These are phyloP conservation scores for Boletus rubroflammeus DNA, from an alignment of 768 basidiomycete genomes.

Conservation along the genomic window DNA sequence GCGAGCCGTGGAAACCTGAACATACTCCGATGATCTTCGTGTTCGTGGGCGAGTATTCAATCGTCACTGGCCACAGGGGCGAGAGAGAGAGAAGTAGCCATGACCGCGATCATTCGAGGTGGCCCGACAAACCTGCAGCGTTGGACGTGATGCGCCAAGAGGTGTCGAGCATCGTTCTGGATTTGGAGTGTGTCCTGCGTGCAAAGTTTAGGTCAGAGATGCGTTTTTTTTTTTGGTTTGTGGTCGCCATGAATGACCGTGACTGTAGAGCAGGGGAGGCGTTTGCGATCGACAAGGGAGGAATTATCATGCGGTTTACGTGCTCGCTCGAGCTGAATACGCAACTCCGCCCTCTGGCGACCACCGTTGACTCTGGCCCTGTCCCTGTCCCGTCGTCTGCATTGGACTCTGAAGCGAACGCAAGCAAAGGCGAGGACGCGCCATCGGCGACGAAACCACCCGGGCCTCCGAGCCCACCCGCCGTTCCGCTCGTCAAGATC, in stretches of 20 bases:
- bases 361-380: background rate
- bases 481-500: conserved; percentile 29
- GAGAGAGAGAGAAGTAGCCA: background rate
- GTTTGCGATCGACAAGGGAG: conserved; percentile 20
- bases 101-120: background rate
- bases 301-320: conserved; percentile 23
- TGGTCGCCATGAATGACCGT: background rate
- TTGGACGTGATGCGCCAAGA: conserved; percentile 19
- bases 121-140: background rate
- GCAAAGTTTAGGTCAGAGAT: conserved; percentile 20
- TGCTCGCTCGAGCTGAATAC: conserved; percentile 23
- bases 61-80: conserved; percentile 13
- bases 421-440: background rate
- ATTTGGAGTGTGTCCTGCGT: conserved; percentile 10
- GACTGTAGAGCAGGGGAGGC: conserved; percentile 15
- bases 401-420: background rate
- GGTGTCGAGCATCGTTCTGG: conserved; percentile 12
- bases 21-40: conserved; percentile 11
- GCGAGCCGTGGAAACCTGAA: background rate
- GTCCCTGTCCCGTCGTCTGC: background rate
- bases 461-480: background rate
- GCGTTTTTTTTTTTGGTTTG: background rate
- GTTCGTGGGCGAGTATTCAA: conserved; percentile 28
- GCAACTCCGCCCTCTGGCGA: conserved; percentile 8
- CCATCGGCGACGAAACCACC: too few species aligned